These are phyloP conservation scores for Francoa sonchifolia DNA, from an alignment of 441 rosid genomes.

Conservation along the genomic window DNA sequence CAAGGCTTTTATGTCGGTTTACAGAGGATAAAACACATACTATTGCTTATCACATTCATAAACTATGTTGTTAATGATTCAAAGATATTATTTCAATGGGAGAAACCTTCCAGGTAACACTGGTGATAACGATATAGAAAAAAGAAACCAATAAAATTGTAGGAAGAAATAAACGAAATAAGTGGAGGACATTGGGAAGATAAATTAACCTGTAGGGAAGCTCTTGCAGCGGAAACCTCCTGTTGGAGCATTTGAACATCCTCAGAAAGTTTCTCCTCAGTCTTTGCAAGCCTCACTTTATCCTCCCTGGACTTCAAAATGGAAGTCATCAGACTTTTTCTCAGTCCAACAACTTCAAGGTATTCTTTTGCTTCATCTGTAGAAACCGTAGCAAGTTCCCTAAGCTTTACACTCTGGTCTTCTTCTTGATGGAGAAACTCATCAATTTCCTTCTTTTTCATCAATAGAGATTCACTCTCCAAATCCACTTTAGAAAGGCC, in stretches of 20 bases:
- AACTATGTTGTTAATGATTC: no score
- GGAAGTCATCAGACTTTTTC: constrained; percentile 41
- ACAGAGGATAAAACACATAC: no score
- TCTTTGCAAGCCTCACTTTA: constrained; percentile 46
- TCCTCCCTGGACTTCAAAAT: constrained; percentile 54
- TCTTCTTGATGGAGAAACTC: constrained; percentile 31
- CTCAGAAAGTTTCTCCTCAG: constrained; percentile 58
- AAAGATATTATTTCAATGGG: no score
- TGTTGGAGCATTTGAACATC: constrained; percentile 61
- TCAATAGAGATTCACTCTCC: constrained; percentile 35
- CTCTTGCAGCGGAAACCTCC: constrained; percentile 56
- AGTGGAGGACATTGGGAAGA: constrained; percentile 5
- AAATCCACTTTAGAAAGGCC: constrained; percentile 32
- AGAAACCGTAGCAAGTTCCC: constrained; percentile 44
- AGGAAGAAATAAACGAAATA: constrained; percentile 3
- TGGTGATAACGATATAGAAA: no score
- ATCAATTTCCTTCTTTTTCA: constrained; percentile 48
- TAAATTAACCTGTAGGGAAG: constrained; percentile 48
- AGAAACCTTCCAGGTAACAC: no score
- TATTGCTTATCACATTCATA: no score
- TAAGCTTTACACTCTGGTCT: constrained; percentile 42
- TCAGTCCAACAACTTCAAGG: constrained; percentile 35
- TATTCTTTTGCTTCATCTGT: constrained; percentile 59
- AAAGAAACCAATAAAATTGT: no score
- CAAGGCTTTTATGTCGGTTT: no score